phyloP scores from a whole-genome alignment of 352 stramenopile species.

The Thalassiosira livingstoniorum region DNA sequence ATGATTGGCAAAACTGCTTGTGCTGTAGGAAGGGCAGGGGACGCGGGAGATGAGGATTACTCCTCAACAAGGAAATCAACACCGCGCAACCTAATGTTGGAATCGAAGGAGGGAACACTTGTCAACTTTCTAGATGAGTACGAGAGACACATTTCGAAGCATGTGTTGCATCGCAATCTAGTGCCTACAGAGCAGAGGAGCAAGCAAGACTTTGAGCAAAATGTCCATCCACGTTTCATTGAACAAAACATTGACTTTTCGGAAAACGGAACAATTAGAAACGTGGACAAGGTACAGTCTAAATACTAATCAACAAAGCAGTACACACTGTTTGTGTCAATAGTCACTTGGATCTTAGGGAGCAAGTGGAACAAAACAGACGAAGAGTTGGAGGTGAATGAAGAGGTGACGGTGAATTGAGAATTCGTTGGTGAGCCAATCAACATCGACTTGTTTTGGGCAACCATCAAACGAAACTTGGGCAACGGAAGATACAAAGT shows the following conservation, averaged over 20 bases:
- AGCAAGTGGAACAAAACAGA: conserved; percentile 19
- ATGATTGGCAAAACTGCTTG: not conserved
- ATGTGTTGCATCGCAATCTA: conserved; percentile 18
- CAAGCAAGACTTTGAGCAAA: conserved; percentile 7
- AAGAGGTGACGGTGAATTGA: conserved; percentile 30
- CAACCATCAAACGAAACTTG: conserved; percentile 5
- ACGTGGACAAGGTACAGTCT: conserved; percentile 15
- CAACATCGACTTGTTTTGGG: conserved; percentile 26
- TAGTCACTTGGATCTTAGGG: not conserved
- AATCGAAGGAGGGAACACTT: conserved; percentile 11
- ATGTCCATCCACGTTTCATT: conserved; percentile 8
- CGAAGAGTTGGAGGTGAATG: conserved; percentile 11
- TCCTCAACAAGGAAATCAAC: not conserved
- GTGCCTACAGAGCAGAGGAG: conserved; percentile 4
- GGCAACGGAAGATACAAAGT: conserved; percentile 15
- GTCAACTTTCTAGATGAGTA: conserved; percentile 39
- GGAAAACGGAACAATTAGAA: conserved; percentile 32
- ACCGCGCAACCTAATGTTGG: conserved; percentile 5
- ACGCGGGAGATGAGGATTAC: conserved; percentile 15
- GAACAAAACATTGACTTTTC: conserved; percentile 26
- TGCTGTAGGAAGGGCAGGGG: not conserved
- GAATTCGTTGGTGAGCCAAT: not conserved
- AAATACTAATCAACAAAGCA: conserved; percentile 25
- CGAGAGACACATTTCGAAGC: not conserved
- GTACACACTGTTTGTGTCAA: conserved; percentile 35